Evolutionary conservation across 164 flowering plant species (phyloP).

Genomic region (Brasenia schreberi): DNA sequence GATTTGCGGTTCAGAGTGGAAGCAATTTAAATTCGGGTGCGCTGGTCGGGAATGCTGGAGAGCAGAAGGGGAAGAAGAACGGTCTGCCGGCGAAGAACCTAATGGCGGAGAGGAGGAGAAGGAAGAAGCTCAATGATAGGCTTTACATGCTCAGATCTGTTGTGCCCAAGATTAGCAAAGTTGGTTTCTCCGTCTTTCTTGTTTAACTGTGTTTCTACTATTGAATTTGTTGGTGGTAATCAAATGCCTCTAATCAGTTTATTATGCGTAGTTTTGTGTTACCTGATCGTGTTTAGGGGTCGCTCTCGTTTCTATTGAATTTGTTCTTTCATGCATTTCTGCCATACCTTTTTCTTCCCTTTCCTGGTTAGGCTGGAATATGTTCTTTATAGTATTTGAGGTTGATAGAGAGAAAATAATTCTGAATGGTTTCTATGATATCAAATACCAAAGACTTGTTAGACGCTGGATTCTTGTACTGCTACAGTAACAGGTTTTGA

Average conservation of each 20-base stretch:
- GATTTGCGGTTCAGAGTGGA: slow-evolving; percentile 6
- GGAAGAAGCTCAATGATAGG: slow-evolving; percentile 84
- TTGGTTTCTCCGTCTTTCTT: slow-evolving; percentile 8
- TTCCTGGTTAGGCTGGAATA: no score
- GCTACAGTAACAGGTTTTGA: not conserved
- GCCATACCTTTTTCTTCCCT: no score
- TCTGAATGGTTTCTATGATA: no score
- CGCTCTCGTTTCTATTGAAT: no score
- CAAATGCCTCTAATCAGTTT: not conserved
- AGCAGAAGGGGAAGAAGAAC: slow-evolving; percentile 54
- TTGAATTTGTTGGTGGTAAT: not conserved
- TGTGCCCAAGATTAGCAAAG: slow-evolving; percentile 98
- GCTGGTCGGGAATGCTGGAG: slow-evolving; percentile 40
- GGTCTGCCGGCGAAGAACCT: slow-evolving; percentile 91
- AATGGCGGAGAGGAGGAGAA: slow-evolving; percentile 88
- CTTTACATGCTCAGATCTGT: slow-evolving; percentile 92
- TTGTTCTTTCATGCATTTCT: no score
- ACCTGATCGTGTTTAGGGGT: no score
- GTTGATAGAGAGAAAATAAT: no score
- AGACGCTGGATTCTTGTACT: not conserved
- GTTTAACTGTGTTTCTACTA: not conserved
- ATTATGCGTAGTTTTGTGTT: no score
- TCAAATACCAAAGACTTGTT: no score
- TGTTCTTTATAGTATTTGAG: no score
- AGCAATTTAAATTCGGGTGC: slow-evolving; percentile 44